Conservation (phyloP, 1,284 basidiomycete species). For the Vanrija sp. region DNA sequence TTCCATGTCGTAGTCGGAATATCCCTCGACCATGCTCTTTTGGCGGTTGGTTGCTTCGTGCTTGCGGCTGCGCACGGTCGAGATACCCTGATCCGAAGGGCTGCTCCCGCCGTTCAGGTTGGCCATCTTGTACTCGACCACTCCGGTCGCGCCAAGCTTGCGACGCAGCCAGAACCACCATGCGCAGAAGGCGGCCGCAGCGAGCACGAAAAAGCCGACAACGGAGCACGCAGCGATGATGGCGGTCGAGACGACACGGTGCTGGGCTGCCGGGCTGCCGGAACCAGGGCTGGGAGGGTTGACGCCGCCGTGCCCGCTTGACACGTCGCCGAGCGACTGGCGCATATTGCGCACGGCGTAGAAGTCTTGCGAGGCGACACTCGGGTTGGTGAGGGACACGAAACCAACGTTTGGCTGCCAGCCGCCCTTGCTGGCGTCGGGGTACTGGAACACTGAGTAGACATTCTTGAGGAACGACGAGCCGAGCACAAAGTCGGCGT, state of each 20-base stretch:
- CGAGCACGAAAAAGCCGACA: slow-evolving; percentile 42
- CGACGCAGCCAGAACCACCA: slow-evolving; percentile 48
- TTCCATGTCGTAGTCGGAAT: slow-evolving; percentile 42
- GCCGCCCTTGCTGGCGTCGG: slow-evolving; percentile 25
- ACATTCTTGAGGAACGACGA: slow-evolving; percentile 48
- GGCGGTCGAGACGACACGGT: slow-evolving; percentile 31
- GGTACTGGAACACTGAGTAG: slow-evolving; percentile 48
- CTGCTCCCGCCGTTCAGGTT: background rate
- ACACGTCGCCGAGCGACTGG: slow-evolving; percentile 34
- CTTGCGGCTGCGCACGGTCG: slow-evolving; percentile 36
- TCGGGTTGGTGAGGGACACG: slow-evolving; percentile 40
- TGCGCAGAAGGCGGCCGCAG: slow-evolving; percentile 38
- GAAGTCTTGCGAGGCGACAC: slow-evolving; percentile 42
- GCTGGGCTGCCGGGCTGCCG: slow-evolving; percentile 9
- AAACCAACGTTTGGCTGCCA: slow-evolving; percentile 47
- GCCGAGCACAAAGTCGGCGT: slow-evolving; percentile 47
- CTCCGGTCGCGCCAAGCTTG: slow-evolving; percentile 38
- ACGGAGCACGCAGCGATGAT: slow-evolving; percentile 40
- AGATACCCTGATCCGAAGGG: slow-evolving; percentile 19
- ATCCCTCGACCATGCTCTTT: slow-evolving; percentile 47
- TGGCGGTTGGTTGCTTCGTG: slow-evolving; percentile 39
- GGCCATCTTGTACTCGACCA: slow-evolving; percentile 27
- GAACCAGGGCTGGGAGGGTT: slow-evolving; percentile 9
- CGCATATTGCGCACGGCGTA: slow-evolving; percentile 42
- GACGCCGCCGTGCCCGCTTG: slow-evolving; percentile 8